Conservation (phyloP, 176 grass and related monocot genomes). For the Carex parvula region DNA sequence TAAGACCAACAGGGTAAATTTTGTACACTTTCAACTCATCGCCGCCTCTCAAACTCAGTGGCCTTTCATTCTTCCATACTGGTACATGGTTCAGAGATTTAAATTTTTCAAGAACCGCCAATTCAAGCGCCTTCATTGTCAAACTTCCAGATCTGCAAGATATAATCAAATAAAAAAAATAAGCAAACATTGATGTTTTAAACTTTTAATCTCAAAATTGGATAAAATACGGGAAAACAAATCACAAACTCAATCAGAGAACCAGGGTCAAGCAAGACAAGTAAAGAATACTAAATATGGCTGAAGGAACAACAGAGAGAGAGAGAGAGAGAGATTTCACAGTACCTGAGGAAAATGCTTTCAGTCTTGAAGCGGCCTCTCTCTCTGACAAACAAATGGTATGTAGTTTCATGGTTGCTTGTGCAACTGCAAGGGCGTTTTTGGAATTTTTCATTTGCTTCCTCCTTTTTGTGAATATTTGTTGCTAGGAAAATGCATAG, state of each 20-base stretch:
- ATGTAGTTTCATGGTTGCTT: conserved; percentile 55
- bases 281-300: neutral
- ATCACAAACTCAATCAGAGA: neutral
- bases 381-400: conserved; percentile 91
- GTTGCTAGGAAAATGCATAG: conserved; percentile 94
- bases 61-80: conserved; percentile 89
- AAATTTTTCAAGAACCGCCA: conserved; percentile 55
- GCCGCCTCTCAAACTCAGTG: conserved; percentile 60
- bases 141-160: conserved; percentile 52
- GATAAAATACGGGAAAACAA: neutral
- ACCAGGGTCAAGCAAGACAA: neutral
- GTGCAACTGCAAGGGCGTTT: conserved; percentile 78
- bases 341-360: conserved; percentile 89
- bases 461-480: conserved; percentile 78
- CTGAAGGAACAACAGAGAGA: neutral
- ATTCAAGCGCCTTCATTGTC: conserved; percentile 48
- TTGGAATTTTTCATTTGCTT: conserved; percentile 51
- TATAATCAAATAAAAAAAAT: neutral
- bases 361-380: conserved; percentile 70
- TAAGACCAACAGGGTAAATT: conserved; percentile 66
- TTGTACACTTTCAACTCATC: conserved; percentile 66
- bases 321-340: neutral
- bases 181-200: neutral
- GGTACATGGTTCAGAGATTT: conserved; percentile 63
- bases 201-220: neutral